These are phyloP conservation scores for Exserohilum rostratum DNA, from an alignment of 2,329 filamentous ascomycete species.

Conservation along the genomic window DNA sequence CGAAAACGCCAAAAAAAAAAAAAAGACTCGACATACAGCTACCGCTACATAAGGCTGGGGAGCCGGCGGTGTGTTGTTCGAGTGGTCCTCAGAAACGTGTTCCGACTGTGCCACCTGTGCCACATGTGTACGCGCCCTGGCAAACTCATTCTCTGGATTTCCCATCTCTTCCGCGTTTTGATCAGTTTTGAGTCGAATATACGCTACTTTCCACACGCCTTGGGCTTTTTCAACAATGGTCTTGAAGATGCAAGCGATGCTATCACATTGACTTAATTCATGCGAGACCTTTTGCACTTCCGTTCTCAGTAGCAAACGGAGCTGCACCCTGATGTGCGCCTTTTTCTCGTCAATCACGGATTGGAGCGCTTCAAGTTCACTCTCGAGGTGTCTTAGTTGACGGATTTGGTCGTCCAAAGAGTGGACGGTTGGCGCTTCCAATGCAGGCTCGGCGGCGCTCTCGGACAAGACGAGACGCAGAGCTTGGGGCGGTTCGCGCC, in stretches of 20 bases:
- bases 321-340: constrained; percentile 42
- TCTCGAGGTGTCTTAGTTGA: constrained; percentile 49
- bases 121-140: constrained; percentile 21
- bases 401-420: constrained; percentile 50
- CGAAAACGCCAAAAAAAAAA: not conserved
- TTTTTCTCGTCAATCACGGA: constrained; percentile 46
- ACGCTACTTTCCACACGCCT: constrained; percentile 40
- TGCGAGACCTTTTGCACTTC: constrained; percentile 44
- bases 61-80: constrained; percentile 14
- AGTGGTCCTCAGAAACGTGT: constrained; percentile 24
- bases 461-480: constrained; percentile 37
- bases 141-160: constrained; percentile 28
- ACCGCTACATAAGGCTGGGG: constrained; percentile 22
- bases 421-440: constrained; percentile 9
- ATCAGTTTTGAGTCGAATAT: constrained; percentile 36
- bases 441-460: constrained; percentile 8
- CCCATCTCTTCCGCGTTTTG: constrained; percentile 32
- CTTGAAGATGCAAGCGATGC: constrained; percentile 51
- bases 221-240: constrained; percentile 47
- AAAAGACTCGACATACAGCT: constrained; percentile 9
- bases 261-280: constrained; percentile 52
- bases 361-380: constrained; percentile 47
- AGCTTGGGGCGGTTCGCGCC: constrained; percentile 45
- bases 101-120: constrained; percentile 24
- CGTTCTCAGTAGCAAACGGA: constrained; percentile 40